These are phyloP conservation scores for Geum urbanum DNA, from an alignment of 306 rosid species.

Conservation along the genomic window DNA sequence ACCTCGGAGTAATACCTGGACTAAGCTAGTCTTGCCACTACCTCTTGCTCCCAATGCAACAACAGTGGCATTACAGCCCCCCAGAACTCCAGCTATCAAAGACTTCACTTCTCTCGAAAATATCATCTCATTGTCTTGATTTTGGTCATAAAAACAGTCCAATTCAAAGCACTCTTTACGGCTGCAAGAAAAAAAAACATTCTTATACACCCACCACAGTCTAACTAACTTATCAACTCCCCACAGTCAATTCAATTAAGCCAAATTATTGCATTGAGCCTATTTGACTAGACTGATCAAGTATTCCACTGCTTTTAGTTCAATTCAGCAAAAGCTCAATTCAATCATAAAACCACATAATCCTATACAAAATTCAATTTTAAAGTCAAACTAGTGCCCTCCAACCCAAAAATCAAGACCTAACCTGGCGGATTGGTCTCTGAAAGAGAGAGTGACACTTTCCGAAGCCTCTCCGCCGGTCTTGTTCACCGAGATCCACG, in stretches of 20 bases:
- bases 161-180: constrained; percentile 49
- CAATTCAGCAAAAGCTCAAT: neutral
- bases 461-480: constrained; percentile 41
- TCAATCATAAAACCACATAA: neutral
- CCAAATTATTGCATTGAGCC: neutral
- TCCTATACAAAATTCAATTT: neutral
- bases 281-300: neutral
- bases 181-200: constrained; percentile 34
- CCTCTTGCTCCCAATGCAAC: constrained; percentile 80
- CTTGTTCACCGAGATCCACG: constrained; percentile 60
- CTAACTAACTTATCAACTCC: neutral
- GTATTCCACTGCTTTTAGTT: neutral
- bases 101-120: constrained; percentile 62
- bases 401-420: neutral
- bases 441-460: constrained; percentile 49
- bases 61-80: constrained; percentile 66
- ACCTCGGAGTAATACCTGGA: constrained; percentile 49
- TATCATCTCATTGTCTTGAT: constrained; percentile 53
- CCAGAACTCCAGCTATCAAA: constrained; percentile 56
- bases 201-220: neutral
- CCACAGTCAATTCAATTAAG: neutral
- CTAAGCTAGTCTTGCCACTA: constrained; percentile 67
- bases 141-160: constrained; percentile 58
- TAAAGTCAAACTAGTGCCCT: neutral
- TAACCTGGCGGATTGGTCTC: constrained; percentile 57